Base-by-base conservation (phyloP, 768 basidiomycete species). In the Tricholoma sp. region DNA sequence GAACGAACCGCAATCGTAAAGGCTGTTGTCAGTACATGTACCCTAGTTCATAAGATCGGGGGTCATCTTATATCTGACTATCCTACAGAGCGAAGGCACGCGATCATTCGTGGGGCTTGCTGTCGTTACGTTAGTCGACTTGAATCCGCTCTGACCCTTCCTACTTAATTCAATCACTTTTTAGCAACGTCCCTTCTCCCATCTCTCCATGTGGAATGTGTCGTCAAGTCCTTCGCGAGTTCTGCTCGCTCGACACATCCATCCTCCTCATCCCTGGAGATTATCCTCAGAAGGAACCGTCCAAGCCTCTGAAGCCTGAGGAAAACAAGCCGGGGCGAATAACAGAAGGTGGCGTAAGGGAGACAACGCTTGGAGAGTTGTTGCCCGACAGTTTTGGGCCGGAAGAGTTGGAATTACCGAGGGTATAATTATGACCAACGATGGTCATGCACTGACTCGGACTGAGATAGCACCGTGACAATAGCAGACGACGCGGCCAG, bases 1-100 rank as follows among this genome's bases (percentile, higher is more conserved):
- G 96, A 99, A 69, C 78, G 95, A 29, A 98, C 96, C 0, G 95
- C 95, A 0, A 76, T 99, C 54, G 88, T 94, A n/a, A 97, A 97
- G 70, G 95, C 93, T 24, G 85, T 89, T 19, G 94, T 95, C 60
- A 71, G 91, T 78, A 35, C 34, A 14, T 46, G n/a, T 32, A 32
- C 43, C 51, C 11, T 11, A 43, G 21, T 19, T 52, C 16, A 49
- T 12, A 9, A 24, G 9, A n/a, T 29, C 14, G 10, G 24, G 37
- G n/a, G 10, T 21, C 29, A 43, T 29, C 11, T 19, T 43, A 31
- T 18, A 24, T 14, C 32, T 41, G 27, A 57, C 31, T 39, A 12
- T 22, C 31, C n/a, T 45, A 16, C 61, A 94, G 94, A 94, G 91
- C 71, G 89, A 93, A 57, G 91, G 92, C 3, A 83, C 71, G 21